Percentiles rank a stretch among this genome's conserved stretches.
Evolutionary conservation across 805 yeast species (phyloP).

Genomic region (Candida suzukii): DNA sequence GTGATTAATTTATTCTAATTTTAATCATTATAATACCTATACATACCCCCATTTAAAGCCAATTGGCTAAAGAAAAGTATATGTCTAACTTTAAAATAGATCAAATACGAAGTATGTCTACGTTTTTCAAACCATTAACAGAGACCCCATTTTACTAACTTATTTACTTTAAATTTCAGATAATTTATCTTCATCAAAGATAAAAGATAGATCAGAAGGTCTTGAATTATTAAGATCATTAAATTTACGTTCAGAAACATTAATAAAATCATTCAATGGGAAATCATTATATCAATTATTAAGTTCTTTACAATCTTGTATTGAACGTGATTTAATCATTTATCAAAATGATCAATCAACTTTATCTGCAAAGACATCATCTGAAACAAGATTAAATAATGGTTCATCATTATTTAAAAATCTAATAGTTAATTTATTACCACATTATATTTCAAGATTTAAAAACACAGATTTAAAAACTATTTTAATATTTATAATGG

Average conservation of each 20-base stretch:
- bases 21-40: too few species aligned
- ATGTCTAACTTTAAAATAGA: not conserved
- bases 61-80: not conserved
- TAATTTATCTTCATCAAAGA: slow-evolving; percentile 37
- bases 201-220: slow-evolving; percentile 50
- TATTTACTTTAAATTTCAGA: not conserved
- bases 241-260: slow-evolving; percentile 14
- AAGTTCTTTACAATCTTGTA: slow-evolving; percentile 11
- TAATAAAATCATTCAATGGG: slow-evolving; percentile 10
- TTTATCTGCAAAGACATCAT: slow-evolving; percentile 22
- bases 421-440: not conserved
- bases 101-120: not conserved
- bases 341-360: slow-evolving; percentile 23
- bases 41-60: slow-evolving; percentile 1
- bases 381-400: slow-evolving; percentile 18
- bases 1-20: too few species aligned
- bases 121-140: not conserved
- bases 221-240: slow-evolving; percentile 31
- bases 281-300: slow-evolving; percentile 20
- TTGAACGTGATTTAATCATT: slow-evolving; percentile 21
- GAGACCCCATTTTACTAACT: not conserved
- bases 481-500: not conserved
- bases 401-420: slow-evolving; percentile 14
- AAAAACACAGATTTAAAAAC: not conserved
- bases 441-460: not conserved